phyloP scores from a whole-genome alignment of 768 basidiomycete species.

The Cystobasidium tubakii region DNA sequence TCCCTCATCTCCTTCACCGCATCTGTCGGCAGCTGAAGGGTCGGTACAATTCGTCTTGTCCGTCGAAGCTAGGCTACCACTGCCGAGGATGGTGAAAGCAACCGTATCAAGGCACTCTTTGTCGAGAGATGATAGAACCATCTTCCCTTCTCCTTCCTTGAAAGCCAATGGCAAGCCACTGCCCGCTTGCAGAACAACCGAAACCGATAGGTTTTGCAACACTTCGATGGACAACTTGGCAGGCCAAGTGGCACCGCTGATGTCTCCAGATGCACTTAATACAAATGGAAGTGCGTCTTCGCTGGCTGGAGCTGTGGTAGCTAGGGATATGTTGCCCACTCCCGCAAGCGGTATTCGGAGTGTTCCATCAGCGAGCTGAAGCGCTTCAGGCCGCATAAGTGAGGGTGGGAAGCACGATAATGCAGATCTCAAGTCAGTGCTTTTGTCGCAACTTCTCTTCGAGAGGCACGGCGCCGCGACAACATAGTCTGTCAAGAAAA shows the following conservation, averaged over 20 bases:
- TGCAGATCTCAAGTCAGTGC: background rate
- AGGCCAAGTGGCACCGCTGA: background rate
- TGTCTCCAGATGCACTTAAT: background rate
- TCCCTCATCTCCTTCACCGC: background rate
- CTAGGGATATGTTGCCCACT: background rate
- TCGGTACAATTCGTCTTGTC: background rate
- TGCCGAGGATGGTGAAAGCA: background rate
- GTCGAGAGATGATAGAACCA: background rate
- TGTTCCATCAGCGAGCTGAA: background rate
- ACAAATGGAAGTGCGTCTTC: background rate
- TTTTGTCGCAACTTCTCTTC: too few relatives aligned
- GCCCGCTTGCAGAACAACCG: background rate
- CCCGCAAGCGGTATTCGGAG: background rate
- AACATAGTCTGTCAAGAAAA: background rate
- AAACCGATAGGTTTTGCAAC: background rate
- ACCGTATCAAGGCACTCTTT: background rate
- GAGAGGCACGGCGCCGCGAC: too few relatives aligned
- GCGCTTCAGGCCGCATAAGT: background rate
- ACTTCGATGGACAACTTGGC: background rate
- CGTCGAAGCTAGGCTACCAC: background rate
- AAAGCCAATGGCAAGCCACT: background rate
- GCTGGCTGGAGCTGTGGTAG: background rate
- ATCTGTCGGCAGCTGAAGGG: too few relatives aligned
- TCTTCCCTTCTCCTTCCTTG: background rate
- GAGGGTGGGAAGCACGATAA: background rate